phyloP scores from a whole-genome alignment of 176 grass and related monocot genomes.

The Hsuehochloa calcarea region DNA sequence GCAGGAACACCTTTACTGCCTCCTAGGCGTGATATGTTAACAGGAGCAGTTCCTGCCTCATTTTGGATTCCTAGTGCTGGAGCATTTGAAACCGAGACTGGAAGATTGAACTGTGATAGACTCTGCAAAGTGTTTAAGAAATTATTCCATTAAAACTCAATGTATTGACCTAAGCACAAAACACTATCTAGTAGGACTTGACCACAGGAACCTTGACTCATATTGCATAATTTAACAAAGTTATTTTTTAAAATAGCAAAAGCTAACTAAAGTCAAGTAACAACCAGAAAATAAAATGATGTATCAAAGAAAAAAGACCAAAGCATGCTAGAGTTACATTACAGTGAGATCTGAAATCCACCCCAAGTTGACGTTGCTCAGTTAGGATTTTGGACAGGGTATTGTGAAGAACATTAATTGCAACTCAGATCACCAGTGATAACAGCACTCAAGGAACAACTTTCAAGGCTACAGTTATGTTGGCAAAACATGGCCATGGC shows the following conservation, averaged over 20 bases:
- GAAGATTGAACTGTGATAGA: conserved; percentile 92
- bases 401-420: not conserved
- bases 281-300: conserved; percentile 23
- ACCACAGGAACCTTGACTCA: conserved; percentile 15
- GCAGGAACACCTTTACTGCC: conserved; percentile 43
- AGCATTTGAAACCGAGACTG: conserved; percentile 57
- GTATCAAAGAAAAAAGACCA: not conserved
- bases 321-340: conserved; percentile 30
- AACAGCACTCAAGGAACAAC: conserved; percentile 21
- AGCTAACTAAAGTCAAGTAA: conserved; percentile 1
- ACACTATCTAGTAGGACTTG: conserved; percentile 5
- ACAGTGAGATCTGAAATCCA: not conserved
- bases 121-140: conserved; percentile 61
- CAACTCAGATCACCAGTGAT: conserved; percentile 6
- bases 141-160: conserved; percentile 29
- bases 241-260: conserved; percentile 5
- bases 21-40: conserved; percentile 40
- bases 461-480: conserved; percentile 15
- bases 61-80: conserved; percentile 60
- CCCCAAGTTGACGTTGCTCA: not conserved
- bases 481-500: not conserved
- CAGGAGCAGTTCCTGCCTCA: conserved; percentile 46
- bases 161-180: conserved; percentile 14
- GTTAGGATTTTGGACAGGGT: not conserved
- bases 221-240: conserved; percentile 26